Evolutionary conservation across 1,284 basidiomycete genomes (phyloP).

Genomic region (Sparassis latifolia): DNA sequence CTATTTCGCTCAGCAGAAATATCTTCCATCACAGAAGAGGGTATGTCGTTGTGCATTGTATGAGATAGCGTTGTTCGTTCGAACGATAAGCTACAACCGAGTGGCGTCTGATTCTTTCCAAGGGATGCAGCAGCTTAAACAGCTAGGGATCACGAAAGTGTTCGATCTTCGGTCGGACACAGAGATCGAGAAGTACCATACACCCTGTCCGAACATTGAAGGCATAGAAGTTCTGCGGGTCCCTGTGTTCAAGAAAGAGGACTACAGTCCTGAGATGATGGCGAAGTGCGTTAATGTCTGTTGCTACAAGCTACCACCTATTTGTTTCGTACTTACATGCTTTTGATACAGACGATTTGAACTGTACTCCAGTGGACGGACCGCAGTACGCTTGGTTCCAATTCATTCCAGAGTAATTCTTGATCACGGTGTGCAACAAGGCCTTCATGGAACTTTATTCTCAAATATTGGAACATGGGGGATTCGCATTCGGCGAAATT

Average conservation of each 20-base stretch:
- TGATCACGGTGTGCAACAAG: constrained; percentile 27
- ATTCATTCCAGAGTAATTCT: background rate
- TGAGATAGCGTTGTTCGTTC: background rate
- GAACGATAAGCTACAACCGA: background rate
- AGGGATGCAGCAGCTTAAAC: constrained; percentile 48
- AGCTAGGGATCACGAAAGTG: constrained; percentile 57
- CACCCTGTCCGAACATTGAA: constrained; percentile 54
- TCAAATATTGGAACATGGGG: constrained; percentile 71
- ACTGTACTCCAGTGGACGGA: constrained; percentile 74
- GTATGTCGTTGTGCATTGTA: constrained; percentile 26
- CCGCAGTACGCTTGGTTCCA: constrained; percentile 42
- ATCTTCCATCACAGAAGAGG: constrained; percentile 59
- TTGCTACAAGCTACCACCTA: background rate
- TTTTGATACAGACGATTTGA: constrained; percentile 49
- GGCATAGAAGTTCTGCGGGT: constrained; percentile 51
- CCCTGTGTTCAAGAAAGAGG: constrained; percentile 66
- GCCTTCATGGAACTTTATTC: constrained; percentile 76
- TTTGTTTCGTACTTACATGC: constrained; percentile 13
- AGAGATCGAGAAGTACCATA: constrained; percentile 66
- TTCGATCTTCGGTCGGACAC: constrained; percentile 74
- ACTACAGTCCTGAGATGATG: constrained; percentile 78
- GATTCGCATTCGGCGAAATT: constrained; percentile 55
- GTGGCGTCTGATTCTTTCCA: constrained; percentile 18
- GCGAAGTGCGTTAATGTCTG: constrained; percentile 58
- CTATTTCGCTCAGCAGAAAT: constrained; percentile 66